phyloP scores from a whole-genome alignment of 1,284 basidiomycete genomes.

The Gastroboletus turbinatus region DNA sequence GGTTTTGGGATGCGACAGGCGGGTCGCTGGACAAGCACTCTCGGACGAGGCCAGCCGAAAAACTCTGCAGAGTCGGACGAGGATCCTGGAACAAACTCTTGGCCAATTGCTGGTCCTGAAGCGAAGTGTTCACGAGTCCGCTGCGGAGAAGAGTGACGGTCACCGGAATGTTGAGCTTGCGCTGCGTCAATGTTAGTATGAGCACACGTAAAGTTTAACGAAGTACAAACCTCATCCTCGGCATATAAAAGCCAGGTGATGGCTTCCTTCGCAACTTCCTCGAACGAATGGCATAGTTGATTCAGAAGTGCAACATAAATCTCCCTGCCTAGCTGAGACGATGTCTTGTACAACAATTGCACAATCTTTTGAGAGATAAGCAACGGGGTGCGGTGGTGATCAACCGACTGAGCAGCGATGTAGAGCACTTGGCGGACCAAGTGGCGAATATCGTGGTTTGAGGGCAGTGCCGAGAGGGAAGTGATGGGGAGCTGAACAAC shows the following conservation, averaged over 20 bases:
- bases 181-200: slow-evolving; percentile 44
- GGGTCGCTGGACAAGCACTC: slow-evolving; percentile 83
- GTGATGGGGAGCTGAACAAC: slow-evolving; percentile 68
- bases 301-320: slow-evolving; percentile 90
- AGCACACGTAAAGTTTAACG: slow-evolving; percentile 2
- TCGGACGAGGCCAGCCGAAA: slow-evolving; percentile 81
- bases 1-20: slow-evolving; percentile 76
- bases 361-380: slow-evolving; percentile 95
- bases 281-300: slow-evolving; percentile 85
- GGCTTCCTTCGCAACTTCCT: slow-evolving; percentile 95
- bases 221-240: slow-evolving; percentile 81
- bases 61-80: slow-evolving; percentile 78
- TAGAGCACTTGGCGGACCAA: slow-evolving; percentile 81
- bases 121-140: slow-evolving; percentile 74
- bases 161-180: slow-evolving; percentile 95
- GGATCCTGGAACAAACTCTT: slow-evolving; percentile 84
- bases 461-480: slow-evolving; percentile 68
- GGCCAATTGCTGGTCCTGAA: slow-evolving; percentile 91
- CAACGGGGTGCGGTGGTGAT: slow-evolving; percentile 84
- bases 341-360: slow-evolving; percentile 84
- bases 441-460: slow-evolving; percentile 84
- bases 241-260: slow-evolving; percentile 96
- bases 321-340: slow-evolving; percentile 81
- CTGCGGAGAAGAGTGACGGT: slow-evolving; percentile 87
- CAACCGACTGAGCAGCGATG: slow-evolving; percentile 75